Evolutionary conservation across 306 rosid species (phyloP), one percentile per base, ranked within the genome.

Genomic region (Luffa aegyptiaca): DNA sequence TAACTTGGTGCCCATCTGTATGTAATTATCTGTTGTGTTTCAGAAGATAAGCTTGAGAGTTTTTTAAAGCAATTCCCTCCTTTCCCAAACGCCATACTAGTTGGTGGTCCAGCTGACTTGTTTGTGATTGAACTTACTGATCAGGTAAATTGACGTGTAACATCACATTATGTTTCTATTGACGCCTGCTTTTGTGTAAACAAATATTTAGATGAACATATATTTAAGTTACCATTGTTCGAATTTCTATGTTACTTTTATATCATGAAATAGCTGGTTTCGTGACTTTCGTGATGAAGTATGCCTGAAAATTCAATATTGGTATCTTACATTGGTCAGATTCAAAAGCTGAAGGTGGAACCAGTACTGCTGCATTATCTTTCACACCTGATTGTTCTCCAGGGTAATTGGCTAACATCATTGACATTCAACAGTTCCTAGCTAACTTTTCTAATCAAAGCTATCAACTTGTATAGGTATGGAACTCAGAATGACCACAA

Each of bases 401-500:
- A 83, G 82, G 99, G 99, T 91, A 90, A 39, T 51, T 66, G 68
- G 59, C 39, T 80, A 36, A n/a, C 41, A 69, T 53, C 35, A 75
- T 35, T 53, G 33, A 36, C 48, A 4, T 17, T 35, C 36, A 17
- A 35, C 5, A 62, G 33, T 45, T 35, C 35, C 20, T 49, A 18
- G 71, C 49, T 63, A 18, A 2, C 79, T 79, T 55, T 78, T 79
- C 13, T 80, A 82, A 78, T 80, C 42, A 78, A 45, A 41, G n/a
- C 64, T 74, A 10, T 61, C n/a, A 53, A 78, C 18, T 46, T 58
- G 3, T 44, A 36, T 82, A 93, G 99, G 97, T 69, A 81, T 93
- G 97, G 99, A 93, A 86, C 85, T 96, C 84, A 89, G 99, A 85
- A 88, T 96, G 98, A 83, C 96, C 16, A 90, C 99, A 53, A 93